Percentiles rank a stretch among this genome's conserved stretches.
phyloP scores from a whole-genome alignment of 2,329 filamentous ascomycete genomes.

The Cryphonectria parasitica region DNA sequence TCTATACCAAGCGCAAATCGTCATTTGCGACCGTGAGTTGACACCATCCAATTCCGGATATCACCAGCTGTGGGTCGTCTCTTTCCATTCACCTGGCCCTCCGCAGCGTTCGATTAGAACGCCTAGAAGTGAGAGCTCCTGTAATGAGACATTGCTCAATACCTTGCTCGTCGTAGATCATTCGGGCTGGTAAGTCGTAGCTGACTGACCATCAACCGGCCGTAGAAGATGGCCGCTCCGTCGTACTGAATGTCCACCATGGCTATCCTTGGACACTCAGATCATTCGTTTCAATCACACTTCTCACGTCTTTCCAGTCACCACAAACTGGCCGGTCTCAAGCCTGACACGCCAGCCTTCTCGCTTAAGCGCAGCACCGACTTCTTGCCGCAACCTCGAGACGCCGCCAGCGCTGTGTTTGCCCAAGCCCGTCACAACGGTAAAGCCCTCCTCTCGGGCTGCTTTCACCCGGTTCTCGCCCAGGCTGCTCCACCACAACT shows the following conservation, averaged over 20 bases:
- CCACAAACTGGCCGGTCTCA: constrained; percentile 69
- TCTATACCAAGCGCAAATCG: background rate
- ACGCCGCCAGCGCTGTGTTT: constrained; percentile 77
- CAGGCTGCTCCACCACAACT: constrained; percentile 75
- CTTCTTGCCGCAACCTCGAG: constrained; percentile 76
- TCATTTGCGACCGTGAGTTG: background rate
- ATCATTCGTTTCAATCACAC: background rate
- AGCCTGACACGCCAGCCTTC: constrained; percentile 85
- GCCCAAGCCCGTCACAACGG: constrained; percentile 81
- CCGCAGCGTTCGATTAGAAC: background rate
- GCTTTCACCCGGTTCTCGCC: constrained; percentile 64
- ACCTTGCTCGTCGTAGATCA: background rate
- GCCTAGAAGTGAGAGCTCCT: background rate
- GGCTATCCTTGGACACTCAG: background rate
- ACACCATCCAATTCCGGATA: background rate
- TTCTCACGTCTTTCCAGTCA: constrained; percentile 57
- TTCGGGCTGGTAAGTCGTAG: background rate
- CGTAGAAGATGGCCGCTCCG: background rate
- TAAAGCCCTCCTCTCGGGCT: constrained; percentile 60
- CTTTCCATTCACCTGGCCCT: too few species aligned
- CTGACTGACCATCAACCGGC: background rate
- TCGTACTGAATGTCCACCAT: background rate
- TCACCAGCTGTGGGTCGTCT: background rate
- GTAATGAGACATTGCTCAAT: background rate
- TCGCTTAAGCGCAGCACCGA: constrained; percentile 72